phyloP scores from a whole-genome alignment of 352 stramenopile genomes.

The Phytopythium sindhum region DNA sequence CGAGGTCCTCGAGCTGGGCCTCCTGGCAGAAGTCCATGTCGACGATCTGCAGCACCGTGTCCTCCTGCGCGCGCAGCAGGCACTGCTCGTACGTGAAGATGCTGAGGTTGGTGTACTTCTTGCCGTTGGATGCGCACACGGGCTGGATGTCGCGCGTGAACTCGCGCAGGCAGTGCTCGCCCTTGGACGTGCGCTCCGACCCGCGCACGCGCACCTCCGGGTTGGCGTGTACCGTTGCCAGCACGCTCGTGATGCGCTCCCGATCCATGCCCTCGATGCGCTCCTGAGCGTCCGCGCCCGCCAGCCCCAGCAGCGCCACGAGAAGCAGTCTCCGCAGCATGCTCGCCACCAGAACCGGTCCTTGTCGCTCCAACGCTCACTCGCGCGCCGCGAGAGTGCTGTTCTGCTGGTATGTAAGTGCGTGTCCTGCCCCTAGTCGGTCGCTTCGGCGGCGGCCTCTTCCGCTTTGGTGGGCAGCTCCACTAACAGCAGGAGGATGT shows the following conservation, averaged over 20 bases:
- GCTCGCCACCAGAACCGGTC: neutral
- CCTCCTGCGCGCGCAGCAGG: conserved; percentile 27
- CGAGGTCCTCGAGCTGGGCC: conserved; percentile 23
- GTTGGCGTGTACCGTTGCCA: conserved; percentile 30
- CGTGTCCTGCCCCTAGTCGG: no score
- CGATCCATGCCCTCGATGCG: conserved; percentile 15
- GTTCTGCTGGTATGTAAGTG: neutral
- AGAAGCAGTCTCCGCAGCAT: conserved; percentile 5
- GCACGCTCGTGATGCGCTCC: conserved; percentile 28
- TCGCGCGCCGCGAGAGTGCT: no score
- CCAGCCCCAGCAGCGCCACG: conserved; percentile 10
- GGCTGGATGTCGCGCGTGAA: conserved; percentile 49
- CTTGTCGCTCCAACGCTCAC: neutral
- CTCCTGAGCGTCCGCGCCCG: conserved; percentile 12
- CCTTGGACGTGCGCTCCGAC: conserved; percentile 18
- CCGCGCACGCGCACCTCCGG: conserved; percentile 16
- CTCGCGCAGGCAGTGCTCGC: conserved; percentile 29
- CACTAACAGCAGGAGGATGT: neutral
- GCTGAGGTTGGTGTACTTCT: conserved; percentile 47
- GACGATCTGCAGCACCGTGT: conserved; percentile 24
- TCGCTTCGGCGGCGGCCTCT: neutral
- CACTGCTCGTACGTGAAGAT: conserved; percentile 60
- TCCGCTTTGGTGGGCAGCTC: neutral
- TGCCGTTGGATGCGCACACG: conserved; percentile 56
- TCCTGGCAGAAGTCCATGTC: conserved; percentile 46